Base-by-base conservation (phyloP, 139 green algal species). In the Volvox africanus region DNA sequence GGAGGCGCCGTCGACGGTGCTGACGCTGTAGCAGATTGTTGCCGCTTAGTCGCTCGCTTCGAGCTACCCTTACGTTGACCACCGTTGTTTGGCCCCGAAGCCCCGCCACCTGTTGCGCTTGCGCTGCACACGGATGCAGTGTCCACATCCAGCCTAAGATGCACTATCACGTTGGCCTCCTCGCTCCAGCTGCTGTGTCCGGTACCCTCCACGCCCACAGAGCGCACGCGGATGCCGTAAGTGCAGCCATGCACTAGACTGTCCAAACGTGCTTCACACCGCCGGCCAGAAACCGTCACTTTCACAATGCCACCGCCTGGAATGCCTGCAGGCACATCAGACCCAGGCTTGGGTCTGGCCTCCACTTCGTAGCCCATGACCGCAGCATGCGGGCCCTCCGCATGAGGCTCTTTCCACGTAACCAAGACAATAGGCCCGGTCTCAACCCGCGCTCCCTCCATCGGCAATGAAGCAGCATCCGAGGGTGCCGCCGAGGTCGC, bases 181-280 rank as follows among this genome's bases (percentile, higher is more conserved):
- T 84, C 89, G 86, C 94, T 95, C 95, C 95, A 97, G 24, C 76
- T 73, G 55, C 95, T 93, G 69, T 97, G 95, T 0, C 95, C 95
- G 1, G 94, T 86, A 26, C 93, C 93, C 32, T 92, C 93, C 16
- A 91, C 93, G 36, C 95, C 95, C 21, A 96, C 93, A 24, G 92
- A 88, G 2, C 95, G 94, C 77, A 96, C 89, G 5, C 93, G 90
- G 26, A 97, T 87, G 24, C 44, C 37, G 83, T 95, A 95, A 1
- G 55, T 61, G 19, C 73, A 75, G 19, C 93, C 95, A 22, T 65
- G 91, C 44, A 65, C 81, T 83, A 96, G 75, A 9, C 77, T 88
- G 32, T 87, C 83, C 62, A 88, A 35, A n/a, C 33, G 36, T 16
- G 82, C 71, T 0, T 81, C 62, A 36, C 68, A 75, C 12, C 50